Evolutionary conservation across 202 grass and related monocot species (phyloP).

Genomic region (Dendrocalamus latiflorus): DNA sequence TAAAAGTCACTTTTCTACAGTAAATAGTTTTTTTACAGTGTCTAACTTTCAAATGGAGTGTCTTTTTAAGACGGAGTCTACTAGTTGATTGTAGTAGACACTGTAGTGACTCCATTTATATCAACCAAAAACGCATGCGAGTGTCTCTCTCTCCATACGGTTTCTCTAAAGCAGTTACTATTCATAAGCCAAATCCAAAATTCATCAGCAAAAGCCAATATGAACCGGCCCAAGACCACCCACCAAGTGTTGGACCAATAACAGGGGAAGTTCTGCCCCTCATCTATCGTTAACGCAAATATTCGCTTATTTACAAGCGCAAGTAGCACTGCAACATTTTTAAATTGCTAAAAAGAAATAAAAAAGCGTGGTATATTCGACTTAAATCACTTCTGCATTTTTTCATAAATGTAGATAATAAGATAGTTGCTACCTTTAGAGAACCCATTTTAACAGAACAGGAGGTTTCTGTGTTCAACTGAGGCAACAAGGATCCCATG

Average conservation of each 20-base stretch:
- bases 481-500: slow-evolving; percentile 35
- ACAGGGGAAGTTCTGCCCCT: not conserved
- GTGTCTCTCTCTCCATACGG: too few species aligned
- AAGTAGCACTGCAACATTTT: not conserved
- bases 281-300: not conserved
- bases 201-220: too few species aligned
- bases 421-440: slow-evolving; percentile 56
- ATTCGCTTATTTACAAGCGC: not conserved
- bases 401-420: slow-evolving; percentile 16
- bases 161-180: too few species aligned
- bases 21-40: too few species aligned
- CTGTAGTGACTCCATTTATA: too few species aligned
- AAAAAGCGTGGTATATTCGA: slow-evolving; percentile 15
- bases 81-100: too few species aligned
- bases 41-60: too few species aligned
- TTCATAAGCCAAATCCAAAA: too few species aligned
- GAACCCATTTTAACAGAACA: slow-evolving; percentile 79
- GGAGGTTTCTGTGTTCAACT: slow-evolving; percentile 39
- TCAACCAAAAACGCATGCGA: too few species aligned
- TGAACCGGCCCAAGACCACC: not conserved
- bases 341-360: not conserved
- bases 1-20: too few species aligned
- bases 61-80: too few species aligned
- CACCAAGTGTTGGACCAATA: not conserved
- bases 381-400: not conserved